Percentiles rank a stretch among this genome's conserved stretches.
These are phyloP conservation scores for Diaporthe sp. DNA, from an alignment of 2,329 filamentous ascomycete genomes.

Conservation along the genomic window DNA sequence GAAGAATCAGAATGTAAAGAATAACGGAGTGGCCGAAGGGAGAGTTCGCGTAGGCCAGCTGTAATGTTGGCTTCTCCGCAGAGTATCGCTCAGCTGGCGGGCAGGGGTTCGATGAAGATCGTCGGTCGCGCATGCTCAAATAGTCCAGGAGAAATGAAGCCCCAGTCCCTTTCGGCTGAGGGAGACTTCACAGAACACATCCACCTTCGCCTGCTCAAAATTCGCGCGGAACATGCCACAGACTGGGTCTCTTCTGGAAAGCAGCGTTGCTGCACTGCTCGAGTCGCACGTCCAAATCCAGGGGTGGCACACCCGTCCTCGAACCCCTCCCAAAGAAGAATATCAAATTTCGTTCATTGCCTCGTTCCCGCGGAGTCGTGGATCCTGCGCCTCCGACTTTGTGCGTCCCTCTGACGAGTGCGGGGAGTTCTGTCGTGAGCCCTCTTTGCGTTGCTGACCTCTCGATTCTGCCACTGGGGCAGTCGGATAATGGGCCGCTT, in stretches of 20 bases:
- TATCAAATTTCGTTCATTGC: constrained; percentile 49
- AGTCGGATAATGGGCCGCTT: constrained; percentile 44
- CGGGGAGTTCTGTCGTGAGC: constrained; percentile 52
- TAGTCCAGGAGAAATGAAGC: constrained; percentile 34
- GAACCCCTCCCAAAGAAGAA: constrained; percentile 41
- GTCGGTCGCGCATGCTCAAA: constrained; percentile 31
- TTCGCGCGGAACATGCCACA: constrained; percentile 18
- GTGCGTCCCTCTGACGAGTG: constrained; percentile 53
- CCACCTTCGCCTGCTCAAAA: constrained; percentile 7
- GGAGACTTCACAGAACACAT: neutral
- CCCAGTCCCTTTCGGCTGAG: constrained; percentile 6
- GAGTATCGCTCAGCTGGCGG: constrained; percentile 26
- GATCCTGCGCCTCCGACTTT: constrained; percentile 51
- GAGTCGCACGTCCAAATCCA: constrained; percentile 11
- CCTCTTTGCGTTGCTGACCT: constrained; percentile 46
- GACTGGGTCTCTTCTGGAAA: neutral
- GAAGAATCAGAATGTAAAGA: constrained; percentile 10
- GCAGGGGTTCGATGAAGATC: constrained; percentile 34
- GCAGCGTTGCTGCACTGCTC: constrained; percentile 3
- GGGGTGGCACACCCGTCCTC: neutral
- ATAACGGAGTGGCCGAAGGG: neutral
- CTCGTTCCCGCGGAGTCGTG: constrained; percentile 50
- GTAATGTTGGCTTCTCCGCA: constrained; percentile 31
- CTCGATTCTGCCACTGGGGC: constrained; percentile 47
- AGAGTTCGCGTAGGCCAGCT: constrained; percentile 16